Evolutionary conservation across 2,329 filamentous ascomycete species (phyloP), one percentile per base, ranked within the genome.

Genomic region (Cryphonectria naterciae): DNA sequence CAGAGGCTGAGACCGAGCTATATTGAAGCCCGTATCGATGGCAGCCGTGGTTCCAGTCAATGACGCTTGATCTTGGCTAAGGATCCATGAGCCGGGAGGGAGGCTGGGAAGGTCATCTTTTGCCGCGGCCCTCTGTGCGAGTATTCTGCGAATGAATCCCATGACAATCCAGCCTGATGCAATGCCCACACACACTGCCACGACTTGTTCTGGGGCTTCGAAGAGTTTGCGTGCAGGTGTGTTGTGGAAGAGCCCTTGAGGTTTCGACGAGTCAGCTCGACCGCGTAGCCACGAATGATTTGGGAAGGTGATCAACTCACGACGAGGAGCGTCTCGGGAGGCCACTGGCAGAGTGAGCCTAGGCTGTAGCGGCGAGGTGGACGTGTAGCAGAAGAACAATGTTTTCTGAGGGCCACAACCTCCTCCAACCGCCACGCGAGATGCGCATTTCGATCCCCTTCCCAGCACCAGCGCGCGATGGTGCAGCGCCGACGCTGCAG

Each of bases 221-320:
- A 65, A 66, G 6, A 66, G 15, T 39, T 13, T 41, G 52, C 39
- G 39, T 6, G 68, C 28, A 28, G 68, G 52, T 11, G 68, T 69
- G n/a, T 49, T 19, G 32, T 69, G 68, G 28, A 69, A 69, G 39
- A 13, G n/a, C 28, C 68, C 62, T 68, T 4, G 28, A 37, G 11
- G n/a, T 39, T 17, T 25, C 6, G 4, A 49, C 46, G n/a, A 15
- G 22, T 37, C 19, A 61, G 68, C 49, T 4, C 11, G n/a, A 64
- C 25, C 19, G 37, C 37, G 32, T 19, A 25, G 37, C n/a, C 61
- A 25, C 39, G 19, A 22, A n/a, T n/a, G 35, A 5, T n/a, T 7
- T 39, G 5, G 19, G 19, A 13, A 61, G 35, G 35, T n/a, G 58
- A 15, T 61, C 10, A 2, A 61, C 58, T 61, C 58, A 61, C 58